Base-by-base conservation (phyloP, 768 basidiomycete species). In the Suillus occidentalis region DNA sequence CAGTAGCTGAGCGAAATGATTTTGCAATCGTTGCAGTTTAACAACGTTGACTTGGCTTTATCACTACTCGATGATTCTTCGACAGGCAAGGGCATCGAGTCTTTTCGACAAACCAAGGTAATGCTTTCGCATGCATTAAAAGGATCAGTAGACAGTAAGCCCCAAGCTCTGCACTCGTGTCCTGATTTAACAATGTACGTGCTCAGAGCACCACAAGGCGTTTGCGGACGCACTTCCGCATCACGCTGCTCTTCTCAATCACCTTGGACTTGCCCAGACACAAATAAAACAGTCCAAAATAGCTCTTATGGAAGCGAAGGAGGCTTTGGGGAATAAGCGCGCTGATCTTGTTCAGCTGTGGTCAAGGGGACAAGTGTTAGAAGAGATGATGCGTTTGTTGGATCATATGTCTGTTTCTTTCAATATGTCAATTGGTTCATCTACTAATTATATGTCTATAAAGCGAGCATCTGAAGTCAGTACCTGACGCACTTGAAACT, bases 221-320 rank as follows among this genome's bases (percentile, higher is more conserved):
- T 99, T 98, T 75, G 95, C 94, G 50, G 89, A 94, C n/a, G 90
- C 95, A 0, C 81, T 99, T 28, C 94, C 96, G 0, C 94, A 94
- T 68, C 97, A 99, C 74, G 86, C 92, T 2, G 84, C 88, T 3
- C 82, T 98, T 14, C 71, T 95, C 47, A 84, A 78, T 55, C 89
- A 93, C 63, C 83, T 99, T 5, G 80, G 81, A 16, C 83, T 85
- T 40, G 87, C 91, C 5, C 95, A 97, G 75, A 77, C 80, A 0
- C 90, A 97, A 70, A 85, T 95, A 43, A 81, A 83, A 25, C 85
- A 86, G 43, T 86, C 94, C 16, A 88, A 93, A 50, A 79, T 84
- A 10, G 78, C 86, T 20, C 80, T 99, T 28, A 84, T 87, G 55
- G 94, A 95, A 73, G 84, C 90, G 1, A 94, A 92, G 70, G 93